Evolutionary conservation across 2,329 filamentous ascomycete genomes (phyloP).

Genomic region (Trichophyton equinum): DNA sequence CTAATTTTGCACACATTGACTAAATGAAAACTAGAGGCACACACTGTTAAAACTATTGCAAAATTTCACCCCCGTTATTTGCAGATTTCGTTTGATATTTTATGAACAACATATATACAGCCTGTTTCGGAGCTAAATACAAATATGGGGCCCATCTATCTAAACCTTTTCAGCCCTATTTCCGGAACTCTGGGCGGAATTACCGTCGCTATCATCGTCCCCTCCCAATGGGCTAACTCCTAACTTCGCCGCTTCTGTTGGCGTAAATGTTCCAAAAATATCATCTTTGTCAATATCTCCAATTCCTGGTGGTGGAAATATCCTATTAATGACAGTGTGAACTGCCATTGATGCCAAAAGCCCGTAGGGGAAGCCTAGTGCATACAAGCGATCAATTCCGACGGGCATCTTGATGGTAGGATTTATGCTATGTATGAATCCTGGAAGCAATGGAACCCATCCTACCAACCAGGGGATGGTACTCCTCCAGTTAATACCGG

Average conservation of each 20-base stretch:
- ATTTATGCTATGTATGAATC: constrained; percentile 25
- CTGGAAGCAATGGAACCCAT: constrained; percentile 20
- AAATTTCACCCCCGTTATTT: no score
- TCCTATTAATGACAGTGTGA: neutral
- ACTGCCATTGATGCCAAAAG: constrained; percentile 14
- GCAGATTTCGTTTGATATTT: no score
- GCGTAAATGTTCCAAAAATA: neutral
- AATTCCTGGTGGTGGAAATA: neutral
- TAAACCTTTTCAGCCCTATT: neutral
- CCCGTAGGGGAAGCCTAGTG: constrained; percentile 32
- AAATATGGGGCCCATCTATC: neutral
- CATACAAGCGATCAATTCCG: constrained; percentile 30
- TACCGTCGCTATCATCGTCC: neutral
- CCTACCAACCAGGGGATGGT: constrained; percentile 17
- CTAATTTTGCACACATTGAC: no score
- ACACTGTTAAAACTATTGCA: no score
- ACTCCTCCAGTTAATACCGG: constrained; percentile 36
- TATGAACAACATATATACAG: neutral
- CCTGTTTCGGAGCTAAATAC: neutral
- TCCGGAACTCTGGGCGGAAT: neutral
- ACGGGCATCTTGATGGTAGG: constrained; percentile 10
- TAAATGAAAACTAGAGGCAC: no score
- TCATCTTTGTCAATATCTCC: neutral
- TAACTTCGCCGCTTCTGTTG: neutral
- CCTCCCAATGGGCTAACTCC: neutral